These are phyloP conservation scores for Dothidotthia symphoricarpi DNA, from an alignment of 2,329 filamentous ascomycete genomes.

Conservation along the genomic window DNA sequence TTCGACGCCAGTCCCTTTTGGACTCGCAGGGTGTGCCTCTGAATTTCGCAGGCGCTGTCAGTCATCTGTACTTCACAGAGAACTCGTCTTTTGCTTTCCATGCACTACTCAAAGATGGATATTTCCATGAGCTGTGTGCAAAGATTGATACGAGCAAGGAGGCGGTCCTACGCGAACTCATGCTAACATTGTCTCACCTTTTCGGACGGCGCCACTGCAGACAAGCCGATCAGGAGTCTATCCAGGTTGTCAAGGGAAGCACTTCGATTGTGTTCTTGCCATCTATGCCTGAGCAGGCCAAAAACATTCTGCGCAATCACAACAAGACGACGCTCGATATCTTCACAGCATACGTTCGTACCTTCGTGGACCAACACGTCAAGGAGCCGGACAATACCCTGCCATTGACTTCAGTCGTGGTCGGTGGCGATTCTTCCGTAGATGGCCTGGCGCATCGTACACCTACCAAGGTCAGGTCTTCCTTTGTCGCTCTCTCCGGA, in stretches of 20 bases:
- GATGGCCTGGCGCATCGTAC: slow-evolving; percentile 20
- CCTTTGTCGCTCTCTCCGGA: slow-evolving; percentile 71
- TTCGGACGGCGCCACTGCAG: slow-evolving; percentile 61
- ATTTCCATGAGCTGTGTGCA: slow-evolving; percentile 64
- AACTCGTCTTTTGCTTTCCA: slow-evolving; percentile 76
- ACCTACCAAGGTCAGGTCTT: slow-evolving; percentile 57
- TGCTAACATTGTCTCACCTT: slow-evolving; percentile 68
- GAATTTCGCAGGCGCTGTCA: slow-evolving; percentile 69
- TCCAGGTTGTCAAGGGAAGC: slow-evolving; percentile 55
- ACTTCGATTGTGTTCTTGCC: slow-evolving; percentile 67
- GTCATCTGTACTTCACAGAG: slow-evolving; percentile 74
- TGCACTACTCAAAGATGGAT: slow-evolving; percentile 67
- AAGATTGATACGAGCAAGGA: slow-evolving; percentile 54
- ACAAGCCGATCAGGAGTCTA: slow-evolving; percentile 49
- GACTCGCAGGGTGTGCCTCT: slow-evolving; percentile 61
- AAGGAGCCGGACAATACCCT: slow-evolving; percentile 54
- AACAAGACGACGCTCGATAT: slow-evolving; percentile 65
- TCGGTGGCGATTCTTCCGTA: slow-evolving; percentile 39
- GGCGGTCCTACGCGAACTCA: slow-evolving; percentile 56
- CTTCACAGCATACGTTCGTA: slow-evolving; percentile 67
- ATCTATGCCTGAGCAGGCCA: slow-evolving; percentile 58
- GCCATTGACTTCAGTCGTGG: slow-evolving; percentile 57
- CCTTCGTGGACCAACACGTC: slow-evolving; percentile 66
- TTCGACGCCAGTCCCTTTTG: slow-evolving; percentile 67
- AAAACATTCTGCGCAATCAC: slow-evolving; percentile 57